Evolutionary conservation across 345 rosid species (phyloP).

Genomic region (Eucalyptus pauciflora): DNA sequence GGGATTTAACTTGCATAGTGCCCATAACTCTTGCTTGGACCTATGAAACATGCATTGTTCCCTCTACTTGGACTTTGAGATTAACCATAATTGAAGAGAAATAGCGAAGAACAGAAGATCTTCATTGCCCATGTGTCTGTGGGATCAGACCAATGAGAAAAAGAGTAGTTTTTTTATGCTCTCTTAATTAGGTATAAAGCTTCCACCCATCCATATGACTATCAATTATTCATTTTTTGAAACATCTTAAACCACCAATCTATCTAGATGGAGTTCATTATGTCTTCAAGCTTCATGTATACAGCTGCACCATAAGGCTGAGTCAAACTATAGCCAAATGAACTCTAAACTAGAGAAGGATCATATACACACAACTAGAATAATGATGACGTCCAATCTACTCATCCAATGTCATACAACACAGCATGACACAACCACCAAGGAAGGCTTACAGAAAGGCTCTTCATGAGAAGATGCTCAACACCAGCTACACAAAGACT

Average conservation of each 20-base stretch:
- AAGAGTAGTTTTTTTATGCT: neutral
- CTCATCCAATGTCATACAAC: neutral
- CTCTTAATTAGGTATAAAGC: neutral
- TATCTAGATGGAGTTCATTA: no score
- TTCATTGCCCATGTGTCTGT: no score
- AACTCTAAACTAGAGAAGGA: neutral
- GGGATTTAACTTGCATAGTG: slow-evolving; percentile 53
- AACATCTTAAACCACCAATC: neutral
- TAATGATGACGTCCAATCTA: neutral
- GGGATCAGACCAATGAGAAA: no score
- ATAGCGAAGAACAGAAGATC: no score
- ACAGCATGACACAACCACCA: neutral
- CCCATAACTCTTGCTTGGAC: slow-evolving; percentile 7
- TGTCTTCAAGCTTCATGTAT: neutral
- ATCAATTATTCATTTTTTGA: neutral
- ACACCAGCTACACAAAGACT: slow-evolving; percentile 67
- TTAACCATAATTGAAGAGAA: no score
- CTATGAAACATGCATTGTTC: no score
- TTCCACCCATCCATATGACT: neutral
- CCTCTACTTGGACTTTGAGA: neutral
- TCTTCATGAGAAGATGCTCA: slow-evolving; percentile 95
- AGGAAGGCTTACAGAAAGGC: slow-evolving; percentile 64
- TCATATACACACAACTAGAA: neutral
- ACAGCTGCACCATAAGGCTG: neutral
- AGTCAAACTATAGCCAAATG: neutral